These are phyloP conservation scores for Triticum dicoccoides DNA, from an alignment of 176 grass and related monocot genomes.

Conservation along the genomic window DNA sequence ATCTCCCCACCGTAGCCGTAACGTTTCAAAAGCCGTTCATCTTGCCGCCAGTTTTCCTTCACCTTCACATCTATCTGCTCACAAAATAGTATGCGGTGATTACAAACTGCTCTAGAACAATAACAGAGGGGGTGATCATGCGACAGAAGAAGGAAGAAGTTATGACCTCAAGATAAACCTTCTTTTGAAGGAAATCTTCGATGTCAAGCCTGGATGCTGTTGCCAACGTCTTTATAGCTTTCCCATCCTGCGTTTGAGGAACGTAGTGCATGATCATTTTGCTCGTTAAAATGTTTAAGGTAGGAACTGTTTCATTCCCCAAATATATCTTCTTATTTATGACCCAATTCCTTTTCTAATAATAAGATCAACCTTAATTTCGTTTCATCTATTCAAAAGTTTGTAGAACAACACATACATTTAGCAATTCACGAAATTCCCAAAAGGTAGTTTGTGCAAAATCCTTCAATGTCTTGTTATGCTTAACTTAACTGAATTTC, in stretches of 20 bases:
- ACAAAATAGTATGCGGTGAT: not conserved
- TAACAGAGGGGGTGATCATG: not conserved
- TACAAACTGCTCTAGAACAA: not conserved
- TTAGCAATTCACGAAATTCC: not conserved
- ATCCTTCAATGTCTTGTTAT: not conserved
- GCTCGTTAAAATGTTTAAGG: not conserved
- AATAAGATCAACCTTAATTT: not conserved
- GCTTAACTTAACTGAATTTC: not conserved
- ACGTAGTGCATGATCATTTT: not conserved
- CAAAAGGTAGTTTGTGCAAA: not conserved
- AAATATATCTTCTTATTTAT: not conserved
- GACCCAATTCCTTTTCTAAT: not conserved
- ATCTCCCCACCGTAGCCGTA: conserved; percentile 91
- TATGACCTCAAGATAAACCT: conserved; percentile 89
- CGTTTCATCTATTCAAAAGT: not conserved
- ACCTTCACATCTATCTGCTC: conserved; percentile 81
- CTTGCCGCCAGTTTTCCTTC: conserved; percentile 92
- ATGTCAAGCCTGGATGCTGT: conserved; percentile 96
- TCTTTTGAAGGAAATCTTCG: conserved; percentile 98
- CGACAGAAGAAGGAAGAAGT: not conserved
- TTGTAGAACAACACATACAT: not conserved
- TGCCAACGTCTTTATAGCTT: conserved; percentile 85
- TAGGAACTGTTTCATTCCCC: not conserved
- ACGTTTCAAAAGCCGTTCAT: conserved; percentile 76
- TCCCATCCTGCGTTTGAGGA: conserved; percentile 59